A percentile compares a stretch with the other conserved stretches of the same genome.
phyloP scores from a whole-genome alignment of 441 rosid species.

The Melastoma candidum region DNA sequence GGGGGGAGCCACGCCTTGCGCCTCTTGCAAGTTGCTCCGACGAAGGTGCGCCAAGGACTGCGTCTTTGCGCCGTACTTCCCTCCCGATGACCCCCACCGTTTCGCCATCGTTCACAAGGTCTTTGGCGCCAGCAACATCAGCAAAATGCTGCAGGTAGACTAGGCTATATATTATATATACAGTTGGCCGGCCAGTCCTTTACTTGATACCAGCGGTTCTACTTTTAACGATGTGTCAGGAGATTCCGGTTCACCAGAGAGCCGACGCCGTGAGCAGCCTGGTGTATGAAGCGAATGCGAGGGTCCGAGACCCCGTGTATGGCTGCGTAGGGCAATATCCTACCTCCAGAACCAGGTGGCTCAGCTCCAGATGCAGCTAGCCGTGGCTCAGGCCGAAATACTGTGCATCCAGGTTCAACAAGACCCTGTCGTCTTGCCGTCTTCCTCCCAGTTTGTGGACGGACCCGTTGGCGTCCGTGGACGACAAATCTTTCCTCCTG shows the following conservation, averaged over 20 bases:
- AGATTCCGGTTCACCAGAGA: constrained; percentile 70
- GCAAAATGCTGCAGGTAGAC: constrained; percentile 82
- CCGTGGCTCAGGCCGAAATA: constrained; percentile 83
- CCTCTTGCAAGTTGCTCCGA: constrained; percentile 79
- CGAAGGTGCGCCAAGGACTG: constrained; percentile 88
- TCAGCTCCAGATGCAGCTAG: constrained; percentile 85
- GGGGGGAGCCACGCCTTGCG: constrained; percentile 47
- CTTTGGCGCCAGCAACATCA: constrained; percentile 89
- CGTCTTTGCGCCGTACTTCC: constrained; percentile 90
- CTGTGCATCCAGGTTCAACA: constrained; percentile 80
- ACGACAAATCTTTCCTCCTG: constrained; percentile 7
- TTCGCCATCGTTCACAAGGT: constrained; percentile 91
- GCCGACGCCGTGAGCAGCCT: constrained; percentile 88
- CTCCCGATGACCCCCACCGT: constrained; percentile 81
- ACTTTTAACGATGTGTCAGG: constrained; percentile 28
- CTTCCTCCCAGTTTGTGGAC: constrained; percentile 6
- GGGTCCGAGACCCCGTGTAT: constrained; percentile 86
- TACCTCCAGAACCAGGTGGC: constrained; percentile 82
- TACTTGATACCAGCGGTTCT: too few relatives aligned
- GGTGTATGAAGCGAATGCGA: constrained; percentile 83
- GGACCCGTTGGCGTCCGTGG: constrained; percentile 2
- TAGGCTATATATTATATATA: too few relatives aligned
- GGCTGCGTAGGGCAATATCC: constrained; percentile 86
- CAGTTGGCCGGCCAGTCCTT: too few relatives aligned
- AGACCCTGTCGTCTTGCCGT: constrained; percentile 26